phyloP scores from a whole-genome alignment of 139 green algal genomes.

The Chlorella ohadii region DNA sequence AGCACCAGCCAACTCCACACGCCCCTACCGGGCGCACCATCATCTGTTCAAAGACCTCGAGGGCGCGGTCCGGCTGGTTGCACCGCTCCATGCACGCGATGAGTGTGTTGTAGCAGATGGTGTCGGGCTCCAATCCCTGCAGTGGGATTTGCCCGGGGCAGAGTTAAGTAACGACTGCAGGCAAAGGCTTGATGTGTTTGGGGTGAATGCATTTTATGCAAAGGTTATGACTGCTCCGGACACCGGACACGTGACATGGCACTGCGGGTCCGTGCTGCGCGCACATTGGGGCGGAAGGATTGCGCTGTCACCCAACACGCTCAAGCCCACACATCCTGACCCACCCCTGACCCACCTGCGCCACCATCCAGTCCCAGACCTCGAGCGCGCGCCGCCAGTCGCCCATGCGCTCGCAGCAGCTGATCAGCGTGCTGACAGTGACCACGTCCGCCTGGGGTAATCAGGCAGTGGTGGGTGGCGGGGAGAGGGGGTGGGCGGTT shows the following conservation, averaged over 20 bases:
- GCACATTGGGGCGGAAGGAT: too few species aligned
- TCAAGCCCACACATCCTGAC: too few species aligned
- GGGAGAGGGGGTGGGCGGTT: neutral
- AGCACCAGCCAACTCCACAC: too few species aligned
- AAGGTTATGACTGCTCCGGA: too few species aligned
- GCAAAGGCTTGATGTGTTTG: too few species aligned
- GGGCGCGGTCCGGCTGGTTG: constrained; percentile 3
- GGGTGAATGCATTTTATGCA: neutral
- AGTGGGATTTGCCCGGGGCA: too few species aligned
- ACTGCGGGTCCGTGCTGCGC: too few species aligned
- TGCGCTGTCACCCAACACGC: too few species aligned
- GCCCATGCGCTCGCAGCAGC: constrained; percentile 29
- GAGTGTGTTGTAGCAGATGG: constrained; percentile 33
- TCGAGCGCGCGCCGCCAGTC: constrained; percentile 16
- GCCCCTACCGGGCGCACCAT: neutral
- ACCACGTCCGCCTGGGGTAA: constrained; percentile 36
- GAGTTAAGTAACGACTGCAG: too few species aligned
- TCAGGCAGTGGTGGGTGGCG: neutral
- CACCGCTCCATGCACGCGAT: constrained; percentile 25
- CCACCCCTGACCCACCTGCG: too few species aligned
- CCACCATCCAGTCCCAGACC: constrained; percentile 16
- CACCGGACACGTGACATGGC: too few species aligned
- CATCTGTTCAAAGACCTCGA: constrained; percentile 10
- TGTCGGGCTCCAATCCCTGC: constrained; percentile 34
- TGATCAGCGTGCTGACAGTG: constrained; percentile 27